Evolutionary conservation across 495 filamentous ascomycete genomes (phyloP), one percentile per base, ranked within the genome.

Genomic region (Talaromyces stipitatus): DNA sequence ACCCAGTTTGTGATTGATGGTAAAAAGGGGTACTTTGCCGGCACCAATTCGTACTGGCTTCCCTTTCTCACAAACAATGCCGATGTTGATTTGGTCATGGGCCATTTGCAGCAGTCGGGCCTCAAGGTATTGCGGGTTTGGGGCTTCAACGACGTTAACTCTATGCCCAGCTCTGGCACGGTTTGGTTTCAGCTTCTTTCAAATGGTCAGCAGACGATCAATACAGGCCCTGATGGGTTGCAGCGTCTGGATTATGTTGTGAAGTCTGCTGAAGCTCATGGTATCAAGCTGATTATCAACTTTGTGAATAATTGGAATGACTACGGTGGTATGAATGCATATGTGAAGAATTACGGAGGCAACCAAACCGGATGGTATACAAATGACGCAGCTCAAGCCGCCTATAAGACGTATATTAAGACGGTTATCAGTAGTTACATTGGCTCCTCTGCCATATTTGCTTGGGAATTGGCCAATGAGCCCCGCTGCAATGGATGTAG

Each of bases 391-490:
- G 75, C 78, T 24, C 82, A 88, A 67, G 64, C 66, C 22, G 73
- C 79, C 26, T 89, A 84, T 71, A 74, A 78, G 55, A 71, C 68
- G 18, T 88, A 86, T 71, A 75, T 87, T 66, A 67, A 78, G 32
- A 72, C 81, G 9, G 74, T 88, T n/a, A 75, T 89, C 4, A 69
- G 63, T 22, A 78, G 84, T n/a, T 87, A 86, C 68, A 65, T 63
- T 10, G 70, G 64, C 43, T 80, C 76, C 4, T 53, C 74, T 0
- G 79, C 83, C 9, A 75, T 87, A 60, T 82, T 88, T 63, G 79
- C 82, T 4, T 89, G 85, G 85, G 83, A 88, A 60, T 72, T 88
- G 1, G 77, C 70, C 29, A 89, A 89, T 64, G 85, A 88, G 69
- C 79, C 83, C 4, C 74, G 84, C 56, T 87, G 84, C 72, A 74